Evolutionary conservation across 148 eudicot genomes (phyloP), one percentile per base, ranked within the genome.

Genomic region (Agrostemma githago): DNA sequence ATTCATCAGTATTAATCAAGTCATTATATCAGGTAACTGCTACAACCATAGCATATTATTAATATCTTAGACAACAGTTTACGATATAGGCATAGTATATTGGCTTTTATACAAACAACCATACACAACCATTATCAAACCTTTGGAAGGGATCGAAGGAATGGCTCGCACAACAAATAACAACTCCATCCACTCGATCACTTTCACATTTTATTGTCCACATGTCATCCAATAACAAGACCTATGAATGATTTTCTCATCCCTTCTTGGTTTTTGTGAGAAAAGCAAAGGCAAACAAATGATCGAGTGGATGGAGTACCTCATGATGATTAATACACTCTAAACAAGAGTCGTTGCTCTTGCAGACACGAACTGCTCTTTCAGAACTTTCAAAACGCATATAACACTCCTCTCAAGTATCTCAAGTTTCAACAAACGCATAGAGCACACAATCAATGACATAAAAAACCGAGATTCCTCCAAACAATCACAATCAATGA

Each of bases 331-430:
- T n/a, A 59, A 59, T 59, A 7, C 62, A 26, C 34, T 21, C 62
- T 59, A 59, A 17, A 17, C 8, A 59, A n/a, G 21, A 4, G 9
- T 16, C 8, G 1, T 5, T 62, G 8, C 2, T 17, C 3, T 38
- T 37, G 39, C 67, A 1, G 14, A 37, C 8, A 64, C 8, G 5
- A 19, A 60, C 37, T 54, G 17, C 38, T 59, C 17, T 39, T n/a
- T 58, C 16, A 19, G 34, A 41, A 51, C 56, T 71, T 71, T 71
- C 37, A 71, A 54, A 58, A 72, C 65, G 40, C 56, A 42, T 60
- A 59, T 8, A 72, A 72, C 17, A 3, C 46, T 40, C 38, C 46
- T 7, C n/a, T 5, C 11, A 6, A 71, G n/a, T 54, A 5, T 39
- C 61, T 38, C 38, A 51, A 74, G 34, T 26, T 26, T 26, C 34